Percentiles rank a stretch among this genome's conserved stretches.
Conservation (phyloP, 768 basidiomycete genomes). For the Rhodotorula babjevae region DNA sequence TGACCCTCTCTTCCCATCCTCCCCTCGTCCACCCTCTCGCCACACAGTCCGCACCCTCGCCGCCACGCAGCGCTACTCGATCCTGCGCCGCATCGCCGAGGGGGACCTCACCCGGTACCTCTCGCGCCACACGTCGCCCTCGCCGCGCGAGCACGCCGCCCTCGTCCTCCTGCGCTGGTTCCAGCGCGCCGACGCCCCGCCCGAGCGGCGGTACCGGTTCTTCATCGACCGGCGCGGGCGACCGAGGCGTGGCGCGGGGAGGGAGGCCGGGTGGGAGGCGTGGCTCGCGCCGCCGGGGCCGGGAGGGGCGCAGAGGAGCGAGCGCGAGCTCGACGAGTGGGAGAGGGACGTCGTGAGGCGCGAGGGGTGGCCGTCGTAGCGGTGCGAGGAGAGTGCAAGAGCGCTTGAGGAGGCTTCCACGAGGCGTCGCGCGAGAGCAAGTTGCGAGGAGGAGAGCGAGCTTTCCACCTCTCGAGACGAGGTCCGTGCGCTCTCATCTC, state of each 20-base stretch:
- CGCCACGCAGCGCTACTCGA: neutral
- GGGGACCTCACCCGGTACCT: neutral
- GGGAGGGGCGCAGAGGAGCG: too few relatives aligned
- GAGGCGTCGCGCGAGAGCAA: too few relatives aligned
- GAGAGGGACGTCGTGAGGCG: neutral
- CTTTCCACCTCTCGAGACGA: too few relatives aligned
- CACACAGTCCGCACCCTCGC: neutral
- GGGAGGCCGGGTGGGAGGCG: neutral
- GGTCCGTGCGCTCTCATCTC: too few relatives aligned
- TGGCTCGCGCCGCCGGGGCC: neutral
- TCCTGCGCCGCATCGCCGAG: neutral
- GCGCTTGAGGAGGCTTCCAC: too few relatives aligned
- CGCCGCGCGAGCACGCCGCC: neutral
- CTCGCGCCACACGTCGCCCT: neutral
- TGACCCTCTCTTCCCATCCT: neutral
- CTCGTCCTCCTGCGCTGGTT: neutral
- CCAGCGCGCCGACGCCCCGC: too few relatives aligned
- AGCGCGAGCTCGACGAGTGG: neutral
- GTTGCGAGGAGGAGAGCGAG: too few relatives aligned
- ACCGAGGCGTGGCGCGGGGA: too few relatives aligned
- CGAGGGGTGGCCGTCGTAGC: neutral
- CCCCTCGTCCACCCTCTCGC: too few relatives aligned
- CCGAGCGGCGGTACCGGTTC: neutral
- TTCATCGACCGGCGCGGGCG: neutral
- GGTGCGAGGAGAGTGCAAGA: too few relatives aligned